A percentile compares a stretch with the other conserved stretches of the same genome.
Evolutionary conservation across 2,329 filamentous ascomycete species (phyloP).

Genomic region (Ceratocystis papillata): DNA sequence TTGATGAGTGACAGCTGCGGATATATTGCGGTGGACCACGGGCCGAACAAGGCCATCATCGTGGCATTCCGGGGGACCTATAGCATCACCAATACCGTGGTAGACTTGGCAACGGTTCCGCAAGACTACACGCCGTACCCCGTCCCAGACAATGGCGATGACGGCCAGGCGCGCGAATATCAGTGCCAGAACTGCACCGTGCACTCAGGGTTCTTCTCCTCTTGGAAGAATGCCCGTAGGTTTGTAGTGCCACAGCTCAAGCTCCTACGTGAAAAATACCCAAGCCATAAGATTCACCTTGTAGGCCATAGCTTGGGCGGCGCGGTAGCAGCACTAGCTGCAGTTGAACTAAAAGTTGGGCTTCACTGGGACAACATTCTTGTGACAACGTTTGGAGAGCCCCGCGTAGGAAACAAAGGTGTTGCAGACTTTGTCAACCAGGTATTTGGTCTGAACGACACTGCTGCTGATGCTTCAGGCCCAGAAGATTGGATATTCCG

Average conservation of each 20-base stretch:
- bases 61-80: constrained; percentile 92
- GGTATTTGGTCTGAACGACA: constrained; percentile 38
- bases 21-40: constrained; percentile 81
- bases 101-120: constrained; percentile 78
- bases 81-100: constrained; percentile 80
- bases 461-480: constrained; percentile 27
- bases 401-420: constrained; percentile 50
- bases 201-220: constrained; percentile 77
- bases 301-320: constrained; percentile 89
- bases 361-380: constrained; percentile 62
- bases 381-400: constrained; percentile 90
- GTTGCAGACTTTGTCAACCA: constrained; percentile 46
- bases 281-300: constrained; percentile 62
- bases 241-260: constrained; percentile 58
- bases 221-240: constrained; percentile 66
- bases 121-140: constrained; percentile 88
- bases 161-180: constrained; percentile 29
- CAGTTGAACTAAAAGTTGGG: constrained; percentile 61
- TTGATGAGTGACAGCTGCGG: constrained; percentile 85
- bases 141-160: constrained; percentile 38
- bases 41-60: constrained; percentile 46
- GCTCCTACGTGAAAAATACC: constrained; percentile 48
- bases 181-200: constrained; percentile 81
- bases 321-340: constrained; percentile 79
- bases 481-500: constrained; percentile 45